phyloP scores from a whole-genome alignment of 352 stramenopile species.

The Phytophthora capsici region DNA sequence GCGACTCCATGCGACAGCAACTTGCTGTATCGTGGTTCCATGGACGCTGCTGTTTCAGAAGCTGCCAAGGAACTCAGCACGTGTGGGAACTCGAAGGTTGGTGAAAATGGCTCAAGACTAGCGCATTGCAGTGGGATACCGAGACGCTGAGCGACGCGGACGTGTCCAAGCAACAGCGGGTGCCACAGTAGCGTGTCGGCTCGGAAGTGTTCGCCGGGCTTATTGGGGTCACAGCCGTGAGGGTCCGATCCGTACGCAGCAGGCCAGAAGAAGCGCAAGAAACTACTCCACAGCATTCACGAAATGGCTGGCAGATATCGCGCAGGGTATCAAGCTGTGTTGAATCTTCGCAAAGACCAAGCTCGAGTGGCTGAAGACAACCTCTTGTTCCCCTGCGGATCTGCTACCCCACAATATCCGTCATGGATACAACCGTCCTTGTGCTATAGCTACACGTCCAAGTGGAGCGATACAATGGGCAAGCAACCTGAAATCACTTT shows the following conservation, averaged over 20 bases:
- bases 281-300: conserved; percentile 16
- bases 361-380: not conserved
- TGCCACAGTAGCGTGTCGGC: too few species aligned
- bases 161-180: conserved; percentile 44
- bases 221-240: conserved; percentile 14
- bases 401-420: not conserved
- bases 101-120: conserved; percentile 38
- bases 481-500: not conserved
- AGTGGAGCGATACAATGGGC: not conserved
- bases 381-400: conserved; percentile 1
- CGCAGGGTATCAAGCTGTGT: conserved; percentile 10
- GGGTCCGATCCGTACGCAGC: conserved; percentile 48
- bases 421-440: not conserved
- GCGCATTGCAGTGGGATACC: conserved; percentile 52
- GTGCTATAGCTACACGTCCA: not conserved
- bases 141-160: conserved; percentile 47
- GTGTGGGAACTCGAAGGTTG: conserved; percentile 51
- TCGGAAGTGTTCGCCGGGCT: conserved; percentile 40
- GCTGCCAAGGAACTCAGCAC: conserved; percentile 32
- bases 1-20: conserved; percentile 35
- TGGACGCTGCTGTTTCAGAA: conserved; percentile 18
- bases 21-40: conserved; percentile 33
- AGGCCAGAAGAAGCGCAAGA: conserved; percentile 32
- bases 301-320: not conserved
- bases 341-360: conserved; percentile 4